Percentiles rank a stretch among this genome's conserved stretches.
These are phyloP conservation scores for Ogataea methylovora DNA, from an alignment of 805 yeast species.

Conservation along the genomic window DNA sequence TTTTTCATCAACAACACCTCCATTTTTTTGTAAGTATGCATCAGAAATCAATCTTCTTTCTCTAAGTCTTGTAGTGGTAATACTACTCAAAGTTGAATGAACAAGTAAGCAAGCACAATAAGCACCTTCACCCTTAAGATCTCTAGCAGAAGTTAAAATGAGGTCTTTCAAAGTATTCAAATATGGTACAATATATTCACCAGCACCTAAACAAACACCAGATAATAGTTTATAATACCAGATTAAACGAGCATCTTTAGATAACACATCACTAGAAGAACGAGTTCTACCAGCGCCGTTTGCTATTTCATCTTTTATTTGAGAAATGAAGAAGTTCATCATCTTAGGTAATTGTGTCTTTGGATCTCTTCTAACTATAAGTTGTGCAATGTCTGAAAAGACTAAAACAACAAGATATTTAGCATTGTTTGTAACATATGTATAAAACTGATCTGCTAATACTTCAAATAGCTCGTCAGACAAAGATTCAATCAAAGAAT, in stretches of 20 bases:
- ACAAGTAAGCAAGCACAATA: slow-evolving; percentile 52
- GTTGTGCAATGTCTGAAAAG: slow-evolving; percentile 65
- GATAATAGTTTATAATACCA: slow-evolving; percentile 66
- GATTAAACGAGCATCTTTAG: slow-evolving; percentile 70
- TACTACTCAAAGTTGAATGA: slow-evolving; percentile 53
- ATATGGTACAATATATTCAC: slow-evolving; percentile 36
- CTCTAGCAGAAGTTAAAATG: slow-evolving; percentile 35
- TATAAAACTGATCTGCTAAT: slow-evolving; percentile 41
- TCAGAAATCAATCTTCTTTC: slow-evolving; percentile 51
- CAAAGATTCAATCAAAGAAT: slow-evolving; percentile 48
- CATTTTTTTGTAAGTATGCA: slow-evolving; percentile 28
- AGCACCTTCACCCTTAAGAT: slow-evolving; percentile 50
- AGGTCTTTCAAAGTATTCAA: slow-evolving; percentile 40
- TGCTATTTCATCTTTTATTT: slow-evolving; percentile 62
- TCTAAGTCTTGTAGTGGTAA: slow-evolving; percentile 51
- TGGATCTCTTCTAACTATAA: slow-evolving; percentile 61
- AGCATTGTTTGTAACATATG: slow-evolving; percentile 53
- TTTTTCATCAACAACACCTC: slow-evolving; percentile 31
- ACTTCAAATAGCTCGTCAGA: slow-evolving; percentile 46
- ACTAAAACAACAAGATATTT: slow-evolving; percentile 56
- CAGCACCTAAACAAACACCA: slow-evolving; percentile 65
- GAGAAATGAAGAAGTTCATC: slow-evolving; percentile 36
- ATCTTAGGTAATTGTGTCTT: slow-evolving; percentile 34
- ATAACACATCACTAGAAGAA: slow-evolving; percentile 54
- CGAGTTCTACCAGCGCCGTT: slow-evolving; percentile 78